These are phyloP conservation scores for Tetrapyrgos nigripes DNA, from an alignment of 1,284 basidiomycete genomes.

Conservation along the genomic window DNA sequence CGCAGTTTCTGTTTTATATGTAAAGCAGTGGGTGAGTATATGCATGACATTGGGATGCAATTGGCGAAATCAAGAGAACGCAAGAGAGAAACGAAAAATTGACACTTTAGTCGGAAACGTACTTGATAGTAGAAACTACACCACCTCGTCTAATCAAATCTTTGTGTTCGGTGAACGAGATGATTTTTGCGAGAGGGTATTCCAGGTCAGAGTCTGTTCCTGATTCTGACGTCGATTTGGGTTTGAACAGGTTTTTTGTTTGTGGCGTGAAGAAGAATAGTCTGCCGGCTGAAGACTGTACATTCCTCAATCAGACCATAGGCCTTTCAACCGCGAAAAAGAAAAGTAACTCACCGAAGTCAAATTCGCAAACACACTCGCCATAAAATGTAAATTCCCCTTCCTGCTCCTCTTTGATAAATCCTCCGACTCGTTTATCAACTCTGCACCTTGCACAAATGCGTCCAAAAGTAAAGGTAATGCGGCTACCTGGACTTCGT, in stretches of 20 bases:
- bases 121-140: constrained; percentile 89
- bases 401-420: constrained; percentile 64
- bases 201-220: constrained; percentile 61
- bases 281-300: constrained; percentile 70
- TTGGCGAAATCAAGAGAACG: too few species aligned
- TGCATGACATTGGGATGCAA: too few species aligned
- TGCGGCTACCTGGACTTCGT: constrained; percentile 63
- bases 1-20: constrained; percentile 87
- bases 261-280: constrained; percentile 74
- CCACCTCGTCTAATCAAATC: constrained; percentile 88
- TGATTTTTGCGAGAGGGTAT: constrained; percentile 83
- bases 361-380: constrained; percentile 92
- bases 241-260: constrained; percentile 46
- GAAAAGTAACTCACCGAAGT: constrained; percentile 63
- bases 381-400: constrained; percentile 85
- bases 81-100: constrained; percentile 9
- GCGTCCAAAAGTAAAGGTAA: constrained; percentile 86
- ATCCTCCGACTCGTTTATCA: constrained; percentile 50
- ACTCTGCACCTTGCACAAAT: constrained; percentile 76
- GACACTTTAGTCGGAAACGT: background rate
- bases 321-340: background rate
- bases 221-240: too few species aligned
- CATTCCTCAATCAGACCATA: background rate
- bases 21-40: too few species aligned
- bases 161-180: constrained; percentile 88